Evolutionary conservation across 2,329 filamentous ascomycete genomes (phyloP).

Genomic region (Alternaria gaisen): DNA sequence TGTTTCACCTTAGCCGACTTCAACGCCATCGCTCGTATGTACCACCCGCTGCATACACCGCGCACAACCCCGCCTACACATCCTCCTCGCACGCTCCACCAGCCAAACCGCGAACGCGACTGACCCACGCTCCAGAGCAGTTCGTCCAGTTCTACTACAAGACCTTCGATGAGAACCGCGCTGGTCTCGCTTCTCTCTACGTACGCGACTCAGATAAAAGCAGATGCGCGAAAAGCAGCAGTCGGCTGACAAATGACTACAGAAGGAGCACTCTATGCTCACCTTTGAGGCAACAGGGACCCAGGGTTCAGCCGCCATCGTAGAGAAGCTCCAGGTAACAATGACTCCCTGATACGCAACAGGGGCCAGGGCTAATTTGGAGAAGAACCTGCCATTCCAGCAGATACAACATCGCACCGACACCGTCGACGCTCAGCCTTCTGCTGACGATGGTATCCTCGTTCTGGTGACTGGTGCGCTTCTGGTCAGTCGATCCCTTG

Average conservation of each 20-base stretch:
- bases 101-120: constrained; percentile 10
- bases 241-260: constrained; percentile 9
- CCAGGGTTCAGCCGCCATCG: constrained; percentile 71
- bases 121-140: constrained; percentile 67
- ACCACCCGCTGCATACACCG: not conserved
- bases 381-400: constrained; percentile 78
- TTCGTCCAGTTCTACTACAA: constrained; percentile 93
- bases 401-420: constrained; percentile 80
- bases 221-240: not conserved
- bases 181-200: constrained; percentile 75
- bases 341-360: not conserved
- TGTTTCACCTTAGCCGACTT: constrained; percentile 16
- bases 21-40: constrained; percentile 24
- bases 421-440: constrained; percentile 86
- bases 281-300: constrained; percentile 82
- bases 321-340: constrained; percentile 82
- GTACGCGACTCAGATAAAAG: constrained; percentile 62
- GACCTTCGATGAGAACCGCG: constrained; percentile 80
- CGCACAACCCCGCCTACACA: not conserved
- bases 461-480: constrained; percentile 90
- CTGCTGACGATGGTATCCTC: constrained; percentile 72
- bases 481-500: constrained; percentile 65
- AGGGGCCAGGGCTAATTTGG: constrained; percentile 23
- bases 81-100: not conserved
- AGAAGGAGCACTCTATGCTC: constrained; percentile 83